Conservation (phyloP, 257 asterid genomes). For the Fraxinus cuspidata region DNA sequence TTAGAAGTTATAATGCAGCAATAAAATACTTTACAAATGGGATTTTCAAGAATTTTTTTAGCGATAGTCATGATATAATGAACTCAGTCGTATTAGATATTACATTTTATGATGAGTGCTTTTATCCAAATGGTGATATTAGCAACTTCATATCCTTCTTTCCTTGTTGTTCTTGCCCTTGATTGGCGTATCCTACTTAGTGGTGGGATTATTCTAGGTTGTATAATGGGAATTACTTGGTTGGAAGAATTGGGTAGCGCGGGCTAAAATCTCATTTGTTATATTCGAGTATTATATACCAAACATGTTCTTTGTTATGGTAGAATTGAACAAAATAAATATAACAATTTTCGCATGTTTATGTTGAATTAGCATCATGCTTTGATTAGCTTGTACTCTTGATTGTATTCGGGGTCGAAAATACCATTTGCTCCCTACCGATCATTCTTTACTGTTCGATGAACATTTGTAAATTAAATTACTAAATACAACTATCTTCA, state of each 20-base stretch:
- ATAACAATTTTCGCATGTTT: no score
- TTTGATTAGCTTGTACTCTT: background rate
- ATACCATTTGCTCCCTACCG: background rate
- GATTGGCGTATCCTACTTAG: background rate
- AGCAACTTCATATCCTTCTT: background rate
- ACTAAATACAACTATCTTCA: background rate
- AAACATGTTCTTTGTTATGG: no score
- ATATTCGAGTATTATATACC: no score
- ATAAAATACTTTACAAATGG: slow-evolving; percentile 5
- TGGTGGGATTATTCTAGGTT: background rate
- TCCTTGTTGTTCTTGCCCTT: background rate
- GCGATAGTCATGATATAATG: background rate
- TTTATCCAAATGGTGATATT: background rate
- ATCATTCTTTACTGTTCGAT: background rate
- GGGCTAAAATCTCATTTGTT: no score
- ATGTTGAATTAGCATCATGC: background rate
- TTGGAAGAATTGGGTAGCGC: background rate
- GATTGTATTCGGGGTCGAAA: background rate
- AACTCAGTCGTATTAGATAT: background rate
- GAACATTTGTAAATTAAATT: background rate
- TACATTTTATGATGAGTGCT: background rate
- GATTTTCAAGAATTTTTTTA: background rate
- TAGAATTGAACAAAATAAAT: no score
- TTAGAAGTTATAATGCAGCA: slow-evolving; percentile 19
- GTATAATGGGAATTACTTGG: background rate